Percentiles rank a stretch among this genome's conserved stretches.
Conservation (phyloP, 2,329 filamentous ascomycete species). For the Beauveria scarabaeidicola region DNA sequence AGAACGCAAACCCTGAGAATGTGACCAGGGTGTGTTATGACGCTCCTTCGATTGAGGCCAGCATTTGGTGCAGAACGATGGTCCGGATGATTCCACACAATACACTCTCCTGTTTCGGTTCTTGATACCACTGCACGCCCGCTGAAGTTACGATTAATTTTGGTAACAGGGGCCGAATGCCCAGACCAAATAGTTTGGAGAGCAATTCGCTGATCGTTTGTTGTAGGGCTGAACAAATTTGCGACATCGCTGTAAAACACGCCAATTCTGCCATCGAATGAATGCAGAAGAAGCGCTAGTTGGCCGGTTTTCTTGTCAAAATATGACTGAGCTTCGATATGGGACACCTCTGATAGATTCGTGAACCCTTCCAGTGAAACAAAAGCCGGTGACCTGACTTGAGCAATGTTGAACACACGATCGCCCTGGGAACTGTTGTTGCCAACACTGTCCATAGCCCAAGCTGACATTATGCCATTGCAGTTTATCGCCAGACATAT, state of each 20-base stretch:
- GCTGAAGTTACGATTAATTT: conserved; percentile 77
- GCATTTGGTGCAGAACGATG: conserved; percentile 34
- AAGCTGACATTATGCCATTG: conserved; percentile 79
- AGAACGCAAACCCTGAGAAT: conserved; percentile 76
- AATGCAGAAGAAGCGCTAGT: conserved; percentile 69
- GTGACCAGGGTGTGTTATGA: conserved; percentile 57
- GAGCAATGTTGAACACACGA: conserved; percentile 78
- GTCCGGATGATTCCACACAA: conserved; percentile 66
- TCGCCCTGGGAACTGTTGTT: conserved; percentile 56
- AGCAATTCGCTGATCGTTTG: conserved; percentile 50
- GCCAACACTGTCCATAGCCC: conserved; percentile 83
- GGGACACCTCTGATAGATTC: conserved; percentile 20
- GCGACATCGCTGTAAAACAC: conserved; percentile 74
- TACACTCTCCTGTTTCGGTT: conserved; percentile 67
- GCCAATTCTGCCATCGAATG: conserved; percentile 76
- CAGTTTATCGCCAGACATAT: conserved; percentile 80
- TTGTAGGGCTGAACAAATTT: conserved; percentile 66
- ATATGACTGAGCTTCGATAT: conserved; percentile 66
- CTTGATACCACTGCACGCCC: conserved; percentile 74
- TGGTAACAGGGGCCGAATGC: conserved; percentile 71
- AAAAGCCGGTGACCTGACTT: conserved; percentile 54
- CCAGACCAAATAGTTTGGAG: conserved; percentile 70
- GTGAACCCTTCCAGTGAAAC: conserved; percentile 33
- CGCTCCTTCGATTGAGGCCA: conserved; percentile 55
- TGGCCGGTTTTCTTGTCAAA: conserved; percentile 56